phyloP scores from a whole-genome alignment of 345 rosid genomes.

The Microcos paniculata region DNA sequence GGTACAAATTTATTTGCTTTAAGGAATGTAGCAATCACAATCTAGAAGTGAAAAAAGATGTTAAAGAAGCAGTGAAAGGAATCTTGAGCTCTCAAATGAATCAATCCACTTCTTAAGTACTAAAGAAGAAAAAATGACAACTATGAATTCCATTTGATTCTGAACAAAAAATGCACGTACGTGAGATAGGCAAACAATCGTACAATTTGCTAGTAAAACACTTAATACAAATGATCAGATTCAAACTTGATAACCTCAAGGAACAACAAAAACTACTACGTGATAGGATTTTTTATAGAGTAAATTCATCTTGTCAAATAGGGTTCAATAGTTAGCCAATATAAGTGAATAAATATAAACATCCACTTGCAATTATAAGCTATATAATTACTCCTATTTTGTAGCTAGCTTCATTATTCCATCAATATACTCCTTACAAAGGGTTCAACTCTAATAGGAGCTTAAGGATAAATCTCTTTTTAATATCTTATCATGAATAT shows the following conservation, averaged over 20 bases:
- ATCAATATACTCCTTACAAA: conserved; percentile 1
- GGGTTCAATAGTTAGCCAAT: not conserved
- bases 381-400: not conserved
- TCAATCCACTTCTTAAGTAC: not conserved
- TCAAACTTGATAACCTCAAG: too few relatives aligned
- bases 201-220: too few relatives aligned
- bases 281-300: not conserved
- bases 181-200: too few relatives aligned
- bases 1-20: not conserved
- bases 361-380: not conserved
- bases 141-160: not conserved
- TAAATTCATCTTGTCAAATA: not conserved
- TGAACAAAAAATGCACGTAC: not conserved
- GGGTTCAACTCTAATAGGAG: not conserved
- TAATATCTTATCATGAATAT: not conserved
- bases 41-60: not conserved
- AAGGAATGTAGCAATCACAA: not conserved
- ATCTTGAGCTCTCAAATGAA: not conserved
- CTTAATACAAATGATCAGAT: too few relatives aligned
- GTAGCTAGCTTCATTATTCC: conserved; percentile 1
- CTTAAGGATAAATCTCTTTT: conserved; percentile 12
- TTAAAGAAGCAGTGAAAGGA: not conserved
- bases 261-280: too few relatives aligned
- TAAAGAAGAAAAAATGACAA: not conserved
- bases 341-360: not conserved